These are phyloP conservation scores for Phaffia tasmanica DNA, from an alignment of 768 basidiomycete species.

Conservation along the genomic window DNA sequence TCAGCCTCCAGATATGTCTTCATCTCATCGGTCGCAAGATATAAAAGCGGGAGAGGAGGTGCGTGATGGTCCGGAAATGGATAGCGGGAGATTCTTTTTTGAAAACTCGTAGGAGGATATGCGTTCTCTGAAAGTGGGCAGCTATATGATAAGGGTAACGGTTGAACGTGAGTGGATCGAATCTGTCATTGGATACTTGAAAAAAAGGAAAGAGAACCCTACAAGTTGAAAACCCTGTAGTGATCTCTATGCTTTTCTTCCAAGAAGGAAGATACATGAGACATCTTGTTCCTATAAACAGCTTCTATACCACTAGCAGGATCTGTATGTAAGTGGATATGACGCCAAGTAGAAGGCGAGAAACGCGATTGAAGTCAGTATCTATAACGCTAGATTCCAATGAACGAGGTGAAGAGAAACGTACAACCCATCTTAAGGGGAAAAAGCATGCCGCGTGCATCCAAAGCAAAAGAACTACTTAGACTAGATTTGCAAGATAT, in stretches of 20 bases:
- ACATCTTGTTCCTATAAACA: slow-evolving; percentile 64
- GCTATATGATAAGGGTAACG: slow-evolving; percentile 26
- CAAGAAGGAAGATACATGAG: slow-evolving; percentile 65
- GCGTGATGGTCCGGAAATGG: slow-evolving; percentile 90
- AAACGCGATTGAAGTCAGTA: too few species aligned
- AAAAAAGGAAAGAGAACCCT: not conserved
- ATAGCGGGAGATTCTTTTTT: slow-evolving; percentile 64
- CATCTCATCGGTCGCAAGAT: slow-evolving; percentile 64
- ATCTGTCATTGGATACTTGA: not conserved
- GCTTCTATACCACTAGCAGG: slow-evolving; percentile 69
- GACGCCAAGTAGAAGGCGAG: too few species aligned
- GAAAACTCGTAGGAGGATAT: slow-evolving; percentile 58
- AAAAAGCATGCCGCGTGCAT: not conserved
- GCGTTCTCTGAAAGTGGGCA: slow-evolving; percentile 71
- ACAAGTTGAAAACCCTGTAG: slow-evolving; percentile 80
- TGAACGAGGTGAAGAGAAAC: not conserved
- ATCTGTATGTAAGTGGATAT: slow-evolving; percentile 30
- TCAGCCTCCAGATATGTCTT: slow-evolving; percentile 57
- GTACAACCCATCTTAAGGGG: slow-evolving; percentile 46
- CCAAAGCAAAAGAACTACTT: slow-evolving; percentile 55
- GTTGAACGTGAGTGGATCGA: not conserved
- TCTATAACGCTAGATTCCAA: too few species aligned
- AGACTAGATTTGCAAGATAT: slow-evolving; percentile 54
- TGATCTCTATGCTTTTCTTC: slow-evolving; percentile 61
- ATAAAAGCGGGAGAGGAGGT: slow-evolving; percentile 63